Base-by-base conservation (phyloP, 441 rosid species). In the Aquilaria agallochum region DNA sequence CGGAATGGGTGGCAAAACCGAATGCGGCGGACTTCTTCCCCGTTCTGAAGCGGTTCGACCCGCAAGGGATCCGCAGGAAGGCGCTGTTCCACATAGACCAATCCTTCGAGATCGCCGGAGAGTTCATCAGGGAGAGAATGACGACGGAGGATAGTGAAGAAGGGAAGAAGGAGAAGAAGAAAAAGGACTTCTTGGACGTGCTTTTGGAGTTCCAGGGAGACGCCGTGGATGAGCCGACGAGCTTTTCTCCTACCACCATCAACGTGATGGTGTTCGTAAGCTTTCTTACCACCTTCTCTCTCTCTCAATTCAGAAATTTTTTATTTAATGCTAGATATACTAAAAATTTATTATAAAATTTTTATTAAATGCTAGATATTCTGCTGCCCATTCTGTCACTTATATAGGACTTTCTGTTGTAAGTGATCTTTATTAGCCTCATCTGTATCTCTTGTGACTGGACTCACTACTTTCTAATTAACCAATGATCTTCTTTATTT, bases 1-100 rank as follows among this genome's bases (percentile, higher is more conserved):
- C 81, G 96, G 95, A 92, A 68, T 61, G 83, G 68, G 88, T 90
- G 0, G 98, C 94, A 32, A 87, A 77, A 56, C 89, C 98, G 0
- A 92, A 92, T 55, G 27, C 80, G 11, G 86, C 96, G 0, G 96
- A 90, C 69, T 92, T 78, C 66, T 65, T 89, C 12, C 96, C 96
- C 8, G 11, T 83, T 30, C 47, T 90, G 13, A 80, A 84, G 53
- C 52, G 75, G 78, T 11, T 92, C 55, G 98, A 92, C 46, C 98
- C 92, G 0, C 96, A 87, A 54, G 79, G 95, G 20, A 74, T 89
- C 27, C 77, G 87, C 73, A 80, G 83, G 53, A 63, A 74, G 55
- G 85, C 88, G 3, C 80, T 77, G 31, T 78, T 69, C 33, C 91
- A 92, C 60, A 84, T 84, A 1, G 80, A 78, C 33, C 57, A 64